Evolutionary conservation across 2,329 filamentous ascomycete genomes (phyloP).

Genomic region (Sarocladium kiliense): DNA sequence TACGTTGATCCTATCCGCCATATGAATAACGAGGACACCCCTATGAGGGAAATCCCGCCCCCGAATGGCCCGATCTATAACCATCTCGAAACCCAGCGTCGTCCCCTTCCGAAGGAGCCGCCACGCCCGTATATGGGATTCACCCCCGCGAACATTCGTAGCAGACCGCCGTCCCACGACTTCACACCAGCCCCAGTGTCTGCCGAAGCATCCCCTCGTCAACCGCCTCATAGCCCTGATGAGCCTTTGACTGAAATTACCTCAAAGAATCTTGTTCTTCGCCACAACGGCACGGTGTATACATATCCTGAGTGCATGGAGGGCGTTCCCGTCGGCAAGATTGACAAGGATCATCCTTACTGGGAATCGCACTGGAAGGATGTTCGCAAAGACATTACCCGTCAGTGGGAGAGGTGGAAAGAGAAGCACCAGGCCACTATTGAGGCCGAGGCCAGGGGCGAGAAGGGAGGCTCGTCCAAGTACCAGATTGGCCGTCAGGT

Average conservation of each 20-base stretch:
- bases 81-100: background rate
- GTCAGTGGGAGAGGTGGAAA: constrained; percentile 41
- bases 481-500: constrained; percentile 52
- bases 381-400: constrained; percentile 36
- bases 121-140: constrained; percentile 8
- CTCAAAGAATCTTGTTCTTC: constrained; percentile 37
- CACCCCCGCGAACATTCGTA: constrained; percentile 10
- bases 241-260: constrained; percentile 35
- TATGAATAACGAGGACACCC: constrained; percentile 1
- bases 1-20: constrained; percentile 5
- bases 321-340: constrained; percentile 49
- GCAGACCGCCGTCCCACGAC: constrained; percentile 7
- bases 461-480: constrained; percentile 34
- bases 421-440: constrained; percentile 38
- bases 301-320: constrained; percentile 46
- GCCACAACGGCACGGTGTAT: constrained; percentile 43
- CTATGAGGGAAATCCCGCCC: background rate
- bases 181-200: constrained; percentile 7
- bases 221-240: background rate
- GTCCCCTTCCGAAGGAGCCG: constrained; percentile 1
- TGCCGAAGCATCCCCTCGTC: constrained; percentile 11
- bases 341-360: constrained; percentile 44
- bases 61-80: background rate
- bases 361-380: constrained; percentile 51
- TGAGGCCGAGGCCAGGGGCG: constrained; percentile 24